Conservation (phyloP, 257 asterid species). For the Solanum arcanum region DNA sequence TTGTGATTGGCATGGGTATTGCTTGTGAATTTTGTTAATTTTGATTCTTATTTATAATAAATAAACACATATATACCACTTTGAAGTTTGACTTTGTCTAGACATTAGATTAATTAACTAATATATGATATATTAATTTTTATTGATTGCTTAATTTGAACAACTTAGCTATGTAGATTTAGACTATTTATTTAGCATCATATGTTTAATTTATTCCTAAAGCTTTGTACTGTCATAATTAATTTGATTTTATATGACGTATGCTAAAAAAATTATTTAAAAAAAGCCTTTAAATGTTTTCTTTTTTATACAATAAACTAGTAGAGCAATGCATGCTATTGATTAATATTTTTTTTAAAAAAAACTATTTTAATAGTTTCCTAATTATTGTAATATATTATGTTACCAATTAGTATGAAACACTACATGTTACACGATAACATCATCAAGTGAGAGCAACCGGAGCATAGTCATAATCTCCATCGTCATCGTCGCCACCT, state of each 20-base stretch:
- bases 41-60: not conserved
- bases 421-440: not conserved
- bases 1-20: not conserved
- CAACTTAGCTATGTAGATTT: not conserved
- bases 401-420: not conserved
- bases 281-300: too few species aligned
- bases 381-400: not conserved
- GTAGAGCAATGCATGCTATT: not conserved
- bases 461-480: not conserved
- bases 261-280: not conserved
- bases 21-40: too few species aligned
- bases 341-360: not conserved
- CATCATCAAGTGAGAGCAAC: not conserved
- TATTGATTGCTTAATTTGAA: not conserved
- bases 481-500: not conserved
- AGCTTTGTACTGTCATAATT: not conserved
- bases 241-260: not conserved
- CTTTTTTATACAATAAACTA: not conserved
- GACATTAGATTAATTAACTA: not conserved
- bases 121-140: not conserved
- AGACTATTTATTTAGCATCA: not conserved
- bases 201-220: not conserved
- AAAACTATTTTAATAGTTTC: not conserved
- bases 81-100: not conserved
- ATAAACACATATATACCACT: not conserved